Percentiles rank a stretch among this genome's conserved stretches.
Evolutionary conservation across 2,329 filamentous ascomycete species (phyloP).

Genomic region (Rhynchosporium agropyri): DNA sequence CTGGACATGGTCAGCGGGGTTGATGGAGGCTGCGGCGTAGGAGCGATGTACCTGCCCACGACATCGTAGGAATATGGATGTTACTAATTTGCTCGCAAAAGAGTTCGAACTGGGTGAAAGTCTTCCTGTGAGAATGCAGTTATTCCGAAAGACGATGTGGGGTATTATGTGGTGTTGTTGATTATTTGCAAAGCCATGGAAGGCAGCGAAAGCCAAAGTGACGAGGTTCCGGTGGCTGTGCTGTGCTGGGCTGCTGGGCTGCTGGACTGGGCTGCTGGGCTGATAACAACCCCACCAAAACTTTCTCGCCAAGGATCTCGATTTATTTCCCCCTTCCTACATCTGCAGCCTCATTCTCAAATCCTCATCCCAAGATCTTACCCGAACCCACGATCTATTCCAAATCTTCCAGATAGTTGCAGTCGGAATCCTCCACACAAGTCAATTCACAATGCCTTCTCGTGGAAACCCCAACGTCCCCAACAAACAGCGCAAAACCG

Average conservation of each 20-base stretch:
- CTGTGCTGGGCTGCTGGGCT: not conserved
- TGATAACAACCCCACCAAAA: slow-evolving; percentile 18
- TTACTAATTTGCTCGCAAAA: not conserved
- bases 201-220: slow-evolving; percentile 4
- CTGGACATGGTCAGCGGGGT: slow-evolving; percentile 48
- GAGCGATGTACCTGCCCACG: slow-evolving; percentile 49
- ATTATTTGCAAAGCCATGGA: not conserved
- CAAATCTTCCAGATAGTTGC: not conserved
- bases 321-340: slow-evolving; percentile 9
- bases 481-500: slow-evolving; percentile 40
- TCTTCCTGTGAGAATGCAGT: slow-evolving; percentile 9
- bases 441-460: slow-evolving; percentile 40
- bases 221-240: slow-evolving; percentile 20
- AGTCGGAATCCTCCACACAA: too few relatives aligned
- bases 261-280: not conserved
- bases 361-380: slow-evolving; percentile 8
- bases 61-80: slow-evolving; percentile 45
- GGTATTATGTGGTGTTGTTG: slow-evolving; percentile 7
- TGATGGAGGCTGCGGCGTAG: not conserved
- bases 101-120: not conserved
- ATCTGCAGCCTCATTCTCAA: slow-evolving; percentile 9
- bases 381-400: not conserved
- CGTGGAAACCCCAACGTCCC: slow-evolving; percentile 43
- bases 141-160: not conserved
- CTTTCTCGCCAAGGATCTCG: slow-evolving; percentile 13